phyloP scores from a whole-genome alignment of 768 basidiomycete species.

The Rhodotorula taiwanensis region DNA sequence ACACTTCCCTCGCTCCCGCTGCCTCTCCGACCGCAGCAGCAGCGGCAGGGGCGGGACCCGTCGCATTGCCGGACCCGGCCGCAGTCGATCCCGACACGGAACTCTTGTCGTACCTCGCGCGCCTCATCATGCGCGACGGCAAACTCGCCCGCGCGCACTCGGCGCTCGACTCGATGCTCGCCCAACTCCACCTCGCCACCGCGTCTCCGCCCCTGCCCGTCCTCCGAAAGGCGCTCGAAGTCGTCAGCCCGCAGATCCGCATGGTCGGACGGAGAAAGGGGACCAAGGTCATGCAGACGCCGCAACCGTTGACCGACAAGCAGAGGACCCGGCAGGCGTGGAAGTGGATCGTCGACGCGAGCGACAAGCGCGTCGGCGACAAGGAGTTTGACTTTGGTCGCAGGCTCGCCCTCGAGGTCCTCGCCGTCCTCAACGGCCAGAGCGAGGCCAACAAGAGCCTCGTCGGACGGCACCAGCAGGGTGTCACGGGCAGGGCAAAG shows the following conservation, averaged over 20 bases:
- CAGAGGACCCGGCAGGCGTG: slow-evolving; percentile 68
- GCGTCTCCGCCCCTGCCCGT: slow-evolving; percentile 72
- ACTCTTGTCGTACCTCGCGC: slow-evolving; percentile 49
- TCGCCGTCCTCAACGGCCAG: slow-evolving; percentile 60
- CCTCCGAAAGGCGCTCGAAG: slow-evolving; percentile 62
- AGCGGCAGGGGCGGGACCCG: not conserved
- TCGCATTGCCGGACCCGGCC: not conserved
- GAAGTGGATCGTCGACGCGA: slow-evolving; percentile 62
- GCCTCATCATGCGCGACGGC: slow-evolving; percentile 59
- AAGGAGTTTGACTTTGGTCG: slow-evolving; percentile 57
- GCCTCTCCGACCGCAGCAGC: not conserved
- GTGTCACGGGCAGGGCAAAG: slow-evolving; percentile 27
- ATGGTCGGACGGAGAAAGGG: slow-evolving; percentile 55
- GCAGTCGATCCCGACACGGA: slow-evolving; percentile 20
- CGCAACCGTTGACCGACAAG: slow-evolving; percentile 68
- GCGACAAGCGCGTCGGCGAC: slow-evolving; percentile 49
- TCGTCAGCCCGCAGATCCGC: slow-evolving; percentile 65
- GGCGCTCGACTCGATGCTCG: slow-evolving; percentile 57
- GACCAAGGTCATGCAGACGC: slow-evolving; percentile 61
- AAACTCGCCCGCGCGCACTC: slow-evolving; percentile 58
- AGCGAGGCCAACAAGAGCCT: slow-evolving; percentile 57
- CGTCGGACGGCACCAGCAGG: slow-evolving; percentile 46
- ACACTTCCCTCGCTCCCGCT: not conserved
- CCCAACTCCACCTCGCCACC: slow-evolving; percentile 66
- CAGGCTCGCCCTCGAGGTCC: slow-evolving; percentile 69